These are phyloP conservation scores for Cryptococcus floricola DNA, from an alignment of 1,284 basidiomycete species.

Conservation along the genomic window DNA sequence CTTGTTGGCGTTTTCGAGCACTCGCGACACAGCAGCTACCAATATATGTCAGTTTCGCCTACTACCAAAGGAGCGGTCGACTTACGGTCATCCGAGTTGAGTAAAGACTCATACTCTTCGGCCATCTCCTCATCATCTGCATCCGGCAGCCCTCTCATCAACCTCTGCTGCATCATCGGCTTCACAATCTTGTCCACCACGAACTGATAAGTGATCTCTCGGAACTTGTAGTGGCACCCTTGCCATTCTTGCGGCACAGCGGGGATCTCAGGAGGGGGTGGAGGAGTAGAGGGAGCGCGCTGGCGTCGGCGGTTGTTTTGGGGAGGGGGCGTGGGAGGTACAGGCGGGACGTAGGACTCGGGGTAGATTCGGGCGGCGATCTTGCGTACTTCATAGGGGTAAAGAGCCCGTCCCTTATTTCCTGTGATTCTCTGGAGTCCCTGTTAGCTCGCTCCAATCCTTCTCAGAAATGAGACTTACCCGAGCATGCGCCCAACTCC, in stretches of 20 bases:
- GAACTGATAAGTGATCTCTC: slow-evolving; percentile 71
- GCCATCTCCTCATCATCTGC: slow-evolving; percentile 63
- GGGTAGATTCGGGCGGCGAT: slow-evolving; percentile 59
- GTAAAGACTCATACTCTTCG: slow-evolving; percentile 52
- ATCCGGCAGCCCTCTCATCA: slow-evolving; percentile 74
- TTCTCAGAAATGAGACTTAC: slow-evolving; percentile 53
- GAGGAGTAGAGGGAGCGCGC: slow-evolving; percentile 7
- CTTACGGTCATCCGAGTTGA: slow-evolving; percentile 37
- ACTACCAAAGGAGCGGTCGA: background rate
- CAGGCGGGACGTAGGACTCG: slow-evolving; percentile 10
- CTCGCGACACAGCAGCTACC: slow-evolving; percentile 55
- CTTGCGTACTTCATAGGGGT: slow-evolving; percentile 84
- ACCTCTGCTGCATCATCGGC: slow-evolving; percentile 66
- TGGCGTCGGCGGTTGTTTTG: slow-evolving; percentile 8
- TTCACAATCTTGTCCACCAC: slow-evolving; percentile 66
- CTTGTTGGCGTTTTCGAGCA: slow-evolving; percentile 85
- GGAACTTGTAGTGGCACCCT: slow-evolving; percentile 68
- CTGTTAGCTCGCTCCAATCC: background rate
- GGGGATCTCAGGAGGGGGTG: slow-evolving; percentile 3
- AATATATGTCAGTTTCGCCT: background rate
- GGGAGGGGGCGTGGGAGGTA: slow-evolving; percentile 4
- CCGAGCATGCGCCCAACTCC: slow-evolving; percentile 83
- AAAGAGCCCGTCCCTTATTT: slow-evolving; percentile 60
- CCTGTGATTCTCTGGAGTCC: slow-evolving; percentile 59
- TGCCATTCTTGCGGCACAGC: slow-evolving; percentile 42